These are phyloP conservation scores for Funneliformis caledonium DNA, from an alignment of 371 early-diverging fungal species.

Conservation along the genomic window DNA sequence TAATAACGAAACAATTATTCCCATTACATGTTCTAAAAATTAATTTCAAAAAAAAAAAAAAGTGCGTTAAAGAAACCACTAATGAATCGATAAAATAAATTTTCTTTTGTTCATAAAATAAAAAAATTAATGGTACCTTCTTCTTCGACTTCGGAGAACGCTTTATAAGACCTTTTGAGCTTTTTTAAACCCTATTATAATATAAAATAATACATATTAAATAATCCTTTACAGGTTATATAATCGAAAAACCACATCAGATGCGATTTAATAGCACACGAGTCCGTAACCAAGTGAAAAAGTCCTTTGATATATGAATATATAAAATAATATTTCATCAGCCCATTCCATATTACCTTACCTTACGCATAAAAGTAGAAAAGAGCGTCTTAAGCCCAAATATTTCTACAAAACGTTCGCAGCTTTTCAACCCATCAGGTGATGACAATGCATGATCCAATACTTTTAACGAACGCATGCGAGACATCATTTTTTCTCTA, in stretches of 20 bases:
- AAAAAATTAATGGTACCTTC: constrained; percentile 54
- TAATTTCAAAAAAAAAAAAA: background rate
- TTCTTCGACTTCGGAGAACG: constrained; percentile 73
- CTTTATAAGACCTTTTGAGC: constrained; percentile 68
- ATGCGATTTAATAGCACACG: no score
- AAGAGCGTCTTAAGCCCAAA: constrained; percentile 83
- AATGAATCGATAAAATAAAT: background rate
- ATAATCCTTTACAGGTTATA: no score
- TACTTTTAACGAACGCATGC: constrained; percentile 85
- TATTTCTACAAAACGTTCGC: constrained; percentile 76
- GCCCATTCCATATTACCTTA: constrained; percentile 31
- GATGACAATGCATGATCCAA: constrained; percentile 82
- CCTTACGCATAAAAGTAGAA: constrained; percentile 77
- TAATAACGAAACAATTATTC: constrained; percentile 80
- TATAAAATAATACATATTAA: background rate
- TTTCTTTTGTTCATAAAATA: background rate
- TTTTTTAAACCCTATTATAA: constrained; percentile 66
- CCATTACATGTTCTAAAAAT: constrained; percentile 74
- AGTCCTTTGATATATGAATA: no score
- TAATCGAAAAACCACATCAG: no score
- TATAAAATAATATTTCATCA: no score
- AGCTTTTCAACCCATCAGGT: constrained; percentile 56
- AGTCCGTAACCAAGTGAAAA: no score
- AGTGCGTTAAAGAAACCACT: background rate
- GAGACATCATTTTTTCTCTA: constrained; percentile 77